These are phyloP conservation scores for Eucalyptus lansdowneana DNA, from an alignment of 345 rosid genomes.

Conservation along the genomic window DNA sequence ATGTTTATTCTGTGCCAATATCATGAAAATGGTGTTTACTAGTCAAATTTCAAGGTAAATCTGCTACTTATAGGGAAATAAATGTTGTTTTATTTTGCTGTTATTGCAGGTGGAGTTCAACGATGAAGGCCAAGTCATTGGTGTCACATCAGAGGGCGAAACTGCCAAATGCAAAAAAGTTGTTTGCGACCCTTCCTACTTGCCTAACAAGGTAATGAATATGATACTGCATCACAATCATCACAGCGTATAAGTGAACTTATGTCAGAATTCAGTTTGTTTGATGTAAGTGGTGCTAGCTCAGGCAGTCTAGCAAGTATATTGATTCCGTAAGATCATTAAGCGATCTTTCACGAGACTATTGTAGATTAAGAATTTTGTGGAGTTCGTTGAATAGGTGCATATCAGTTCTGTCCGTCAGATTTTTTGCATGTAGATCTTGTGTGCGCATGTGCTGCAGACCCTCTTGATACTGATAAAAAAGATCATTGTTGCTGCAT, in stretches of 20 bases:
- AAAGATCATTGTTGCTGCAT: not conserved
- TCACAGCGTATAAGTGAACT: not conserved
- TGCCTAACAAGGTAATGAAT: conserved; percentile 60
- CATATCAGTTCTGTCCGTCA: not conserved
- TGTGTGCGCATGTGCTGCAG: not conserved
- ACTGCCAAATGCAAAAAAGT: conserved; percentile 97
- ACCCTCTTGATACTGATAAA: not conserved
- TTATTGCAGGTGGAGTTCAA: conserved; percentile 71
- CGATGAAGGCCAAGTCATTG: conserved; percentile 71
- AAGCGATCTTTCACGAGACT: not conserved
- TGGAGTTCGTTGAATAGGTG: not conserved
- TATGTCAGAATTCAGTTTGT: not conserved
- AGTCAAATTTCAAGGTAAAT: not conserved
- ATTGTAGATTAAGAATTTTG: not conserved
- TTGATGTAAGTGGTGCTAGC: not conserved
- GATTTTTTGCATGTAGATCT: not conserved
- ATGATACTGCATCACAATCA: not conserved
- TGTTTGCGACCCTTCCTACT: conserved; percentile 96
- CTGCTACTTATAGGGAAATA: not conserved
- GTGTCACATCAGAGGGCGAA: conserved; percentile 97
- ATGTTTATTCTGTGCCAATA: not conserved
- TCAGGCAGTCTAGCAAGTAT: not conserved
- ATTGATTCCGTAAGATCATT: not conserved
- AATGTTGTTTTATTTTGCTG: not conserved
- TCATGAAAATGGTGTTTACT: not conserved